These are phyloP conservation scores for Wilcoxina mikolae DNA, from an alignment of 495 filamentous ascomycete genomes.

Conservation along the genomic window DNA sequence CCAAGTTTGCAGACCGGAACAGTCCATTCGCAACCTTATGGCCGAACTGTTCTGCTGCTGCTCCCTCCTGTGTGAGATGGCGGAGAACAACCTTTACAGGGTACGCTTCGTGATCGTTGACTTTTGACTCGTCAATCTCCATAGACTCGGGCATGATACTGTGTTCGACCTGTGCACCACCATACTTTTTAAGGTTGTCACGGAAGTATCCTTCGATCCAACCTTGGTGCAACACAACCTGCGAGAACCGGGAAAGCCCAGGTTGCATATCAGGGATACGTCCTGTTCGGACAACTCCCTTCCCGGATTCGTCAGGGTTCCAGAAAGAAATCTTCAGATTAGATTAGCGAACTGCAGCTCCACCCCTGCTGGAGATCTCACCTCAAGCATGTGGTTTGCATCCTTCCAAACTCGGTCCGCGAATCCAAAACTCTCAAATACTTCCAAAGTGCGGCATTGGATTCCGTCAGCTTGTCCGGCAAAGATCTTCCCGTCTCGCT, in stretches of 20 bases:
- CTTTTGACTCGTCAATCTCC: slow-evolving; percentile 42
- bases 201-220: slow-evolving; percentile 34
- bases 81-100: slow-evolving; percentile 35
- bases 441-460: slow-evolving; percentile 63
- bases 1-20: slow-evolving; percentile 4
- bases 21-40: slow-evolving; percentile 6
- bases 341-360: background rate
- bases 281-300: slow-evolving; percentile 42
- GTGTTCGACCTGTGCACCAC: slow-evolving; percentile 32
- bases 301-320: slow-evolving; percentile 45
- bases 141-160: slow-evolving; percentile 31
- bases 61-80: slow-evolving; percentile 26
- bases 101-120: slow-evolving; percentile 34
- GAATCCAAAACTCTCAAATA: slow-evolving; percentile 54
- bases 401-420: slow-evolving; percentile 46
- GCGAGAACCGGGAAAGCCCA: slow-evolving; percentile 28
- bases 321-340: slow-evolving; percentile 44
- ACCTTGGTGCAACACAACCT: slow-evolving; percentile 33
- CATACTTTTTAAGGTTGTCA: slow-evolving; percentile 33
- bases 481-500: slow-evolving; percentile 49
- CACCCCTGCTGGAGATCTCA: background rate
- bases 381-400: slow-evolving; percentile 50
- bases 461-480: slow-evolving; percentile 68
- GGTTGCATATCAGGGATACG: slow-evolving; percentile 29
- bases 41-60: slow-evolving; percentile 11